These are phyloP conservation scores for Luffa acutangula DNA, from an alignment of 306 rosid genomes.

Conservation along the genomic window DNA sequence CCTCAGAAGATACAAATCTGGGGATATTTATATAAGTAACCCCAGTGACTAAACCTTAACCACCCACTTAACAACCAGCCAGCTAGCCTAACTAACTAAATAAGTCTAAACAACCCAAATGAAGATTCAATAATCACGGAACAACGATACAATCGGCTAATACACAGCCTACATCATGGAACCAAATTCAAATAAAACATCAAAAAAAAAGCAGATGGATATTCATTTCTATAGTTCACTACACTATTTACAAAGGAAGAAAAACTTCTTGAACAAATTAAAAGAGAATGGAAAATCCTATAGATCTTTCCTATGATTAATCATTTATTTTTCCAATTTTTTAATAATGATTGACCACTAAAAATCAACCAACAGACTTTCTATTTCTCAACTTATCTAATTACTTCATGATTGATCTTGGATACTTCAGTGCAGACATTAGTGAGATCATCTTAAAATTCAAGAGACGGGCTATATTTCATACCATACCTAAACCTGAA, in stretches of 20 bases:
- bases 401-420: not conserved
- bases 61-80: no score
- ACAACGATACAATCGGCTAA: no score
- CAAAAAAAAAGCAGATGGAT: not conserved
- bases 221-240: not conserved
- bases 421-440: not conserved
- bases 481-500: not conserved
- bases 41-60: no score
- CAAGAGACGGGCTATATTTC: not conserved
- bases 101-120: no score
- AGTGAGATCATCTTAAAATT: not conserved
- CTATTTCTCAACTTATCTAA: not conserved
- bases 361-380: not conserved
- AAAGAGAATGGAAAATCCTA: not conserved
- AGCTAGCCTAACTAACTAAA: no score
- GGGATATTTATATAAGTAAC: no score
- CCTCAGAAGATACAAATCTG: no score
- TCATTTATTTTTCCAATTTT: not conserved
- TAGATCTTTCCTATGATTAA: not conserved
- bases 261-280: not conserved
- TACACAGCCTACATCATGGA: no score
- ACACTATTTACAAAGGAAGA: not conserved
- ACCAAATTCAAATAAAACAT: conserved; percentile 15
- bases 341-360: not conserved
- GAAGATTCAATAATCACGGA: no score